phyloP scores from a whole-genome alignment of 1,139 yeast species.

The Ashbya aceris region DNA sequence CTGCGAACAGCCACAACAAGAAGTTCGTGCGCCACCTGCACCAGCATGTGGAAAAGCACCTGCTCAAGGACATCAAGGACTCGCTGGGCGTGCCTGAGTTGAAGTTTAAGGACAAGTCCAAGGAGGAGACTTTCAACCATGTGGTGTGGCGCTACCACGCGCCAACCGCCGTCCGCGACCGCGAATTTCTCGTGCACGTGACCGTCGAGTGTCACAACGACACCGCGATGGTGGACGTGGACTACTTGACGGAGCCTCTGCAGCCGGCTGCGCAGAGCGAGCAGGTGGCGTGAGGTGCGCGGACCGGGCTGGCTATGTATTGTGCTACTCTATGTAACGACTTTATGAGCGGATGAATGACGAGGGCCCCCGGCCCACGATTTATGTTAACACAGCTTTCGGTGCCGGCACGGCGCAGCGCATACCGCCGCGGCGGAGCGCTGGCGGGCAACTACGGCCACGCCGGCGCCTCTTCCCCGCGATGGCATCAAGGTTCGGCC shows the following conservation, averaged over 20 bases:
- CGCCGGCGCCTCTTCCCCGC: too few relatives aligned
- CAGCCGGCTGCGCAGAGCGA: background rate
- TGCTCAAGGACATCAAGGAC: slow-evolving; percentile 54
- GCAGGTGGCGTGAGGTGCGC: background rate
- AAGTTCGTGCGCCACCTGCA: slow-evolving; percentile 67
- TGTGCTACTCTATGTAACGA: background rate
- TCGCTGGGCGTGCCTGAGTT: slow-evolving; percentile 48
- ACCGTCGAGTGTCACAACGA: slow-evolving; percentile 51
- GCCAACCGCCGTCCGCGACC: slow-evolving; percentile 36
- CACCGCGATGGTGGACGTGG: slow-evolving; percentile 52
- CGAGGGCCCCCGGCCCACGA: background rate
- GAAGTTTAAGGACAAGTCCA: slow-evolving; percentile 43
- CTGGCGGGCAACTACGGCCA: too few relatives aligned
- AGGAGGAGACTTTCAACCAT: slow-evolving; percentile 39
- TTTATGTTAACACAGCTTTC: too few relatives aligned
- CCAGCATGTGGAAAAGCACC: slow-evolving; percentile 65
- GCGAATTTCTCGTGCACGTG: slow-evolving; percentile 47
- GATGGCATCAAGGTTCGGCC: too few relatives aligned
- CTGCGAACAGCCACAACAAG: slow-evolving; percentile 60
- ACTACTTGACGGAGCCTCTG: slow-evolving; percentile 39
- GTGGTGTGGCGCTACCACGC: slow-evolving; percentile 50
- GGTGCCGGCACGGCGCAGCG: too few relatives aligned
- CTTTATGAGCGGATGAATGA: background rate
- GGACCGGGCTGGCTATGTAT: background rate
- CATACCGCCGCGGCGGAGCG: too few relatives aligned